phyloP scores from a whole-genome alignment of 345 rosid genomes.

The Aquilaria malaccensis region DNA sequence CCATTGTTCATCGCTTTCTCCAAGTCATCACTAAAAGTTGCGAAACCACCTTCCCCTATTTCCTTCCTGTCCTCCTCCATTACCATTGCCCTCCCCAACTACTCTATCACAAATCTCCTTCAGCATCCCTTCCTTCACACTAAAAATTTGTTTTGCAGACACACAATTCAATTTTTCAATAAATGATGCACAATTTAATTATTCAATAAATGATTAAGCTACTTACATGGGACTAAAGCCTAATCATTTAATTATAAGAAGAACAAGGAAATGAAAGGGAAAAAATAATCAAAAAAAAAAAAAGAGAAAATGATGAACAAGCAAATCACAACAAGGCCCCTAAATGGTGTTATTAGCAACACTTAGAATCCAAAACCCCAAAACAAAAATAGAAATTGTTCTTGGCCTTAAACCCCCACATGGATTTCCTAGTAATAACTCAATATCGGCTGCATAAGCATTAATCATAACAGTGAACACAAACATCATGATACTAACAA shows the following conservation, averaged over 20 bases:
- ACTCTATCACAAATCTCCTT: too few relatives aligned
- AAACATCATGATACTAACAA: constrained; percentile 53
- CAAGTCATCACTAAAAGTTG: too few relatives aligned
- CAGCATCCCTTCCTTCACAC: too few relatives aligned
- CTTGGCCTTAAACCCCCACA: constrained; percentile 46
- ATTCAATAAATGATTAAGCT: too few relatives aligned
- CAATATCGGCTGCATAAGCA: constrained; percentile 84
- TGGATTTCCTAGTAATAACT: constrained; percentile 72
- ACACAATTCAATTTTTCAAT: too few relatives aligned
- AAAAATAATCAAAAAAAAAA: not conserved
- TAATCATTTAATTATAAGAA: not conserved
- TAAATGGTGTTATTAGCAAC: constrained; percentile 91
- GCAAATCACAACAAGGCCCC: constrained; percentile 94
- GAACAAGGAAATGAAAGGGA: not conserved
- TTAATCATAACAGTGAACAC: constrained; percentile 54
- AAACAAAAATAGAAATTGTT: constrained; percentile 62
- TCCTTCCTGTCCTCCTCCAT: too few relatives aligned
- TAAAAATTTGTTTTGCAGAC: too few relatives aligned
- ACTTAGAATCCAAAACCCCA: constrained; percentile 94
- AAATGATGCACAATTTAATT: too few relatives aligned
- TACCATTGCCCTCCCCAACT: too few relatives aligned
- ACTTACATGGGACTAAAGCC: too few relatives aligned
- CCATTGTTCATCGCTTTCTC: too few relatives aligned
- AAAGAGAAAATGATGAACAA: constrained; percentile 53
- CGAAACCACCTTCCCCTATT: too few relatives aligned